Evolutionary conservation across 1,139 yeast genomes (phyloP).

Genomic region (Schizosaccharomyces versatilis): DNA sequence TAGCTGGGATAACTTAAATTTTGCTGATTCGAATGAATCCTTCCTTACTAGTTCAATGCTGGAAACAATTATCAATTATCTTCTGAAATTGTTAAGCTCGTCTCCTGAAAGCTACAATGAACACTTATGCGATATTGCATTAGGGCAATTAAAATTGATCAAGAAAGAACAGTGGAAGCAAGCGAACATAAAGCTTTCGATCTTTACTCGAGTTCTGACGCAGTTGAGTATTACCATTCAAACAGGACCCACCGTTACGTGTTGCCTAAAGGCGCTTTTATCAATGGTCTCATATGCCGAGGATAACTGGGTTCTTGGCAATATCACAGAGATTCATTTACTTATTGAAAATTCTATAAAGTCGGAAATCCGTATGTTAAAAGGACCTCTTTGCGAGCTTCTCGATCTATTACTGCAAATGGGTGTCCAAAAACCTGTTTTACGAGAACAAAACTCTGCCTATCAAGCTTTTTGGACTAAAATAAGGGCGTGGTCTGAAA

Average conservation of each 20-base stretch:
- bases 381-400: too few relatives aligned
- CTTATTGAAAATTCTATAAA: too few relatives aligned
- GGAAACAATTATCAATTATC: neutral
- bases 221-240: constrained; percentile 51
- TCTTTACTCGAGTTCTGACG: constrained; percentile 66
- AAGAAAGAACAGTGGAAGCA: constrained; percentile 68
- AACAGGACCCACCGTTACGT: constrained; percentile 13
- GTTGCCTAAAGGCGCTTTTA: too few relatives aligned
- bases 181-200: constrained; percentile 58
- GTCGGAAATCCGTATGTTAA: too few relatives aligned
- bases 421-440: too few relatives aligned
- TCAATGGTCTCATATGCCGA: too few relatives aligned
- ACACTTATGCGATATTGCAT: neutral
- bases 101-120: neutral
- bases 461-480: too few relatives aligned
- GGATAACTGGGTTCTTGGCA: too few relatives aligned
- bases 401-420: too few relatives aligned
- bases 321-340: too few relatives aligned
- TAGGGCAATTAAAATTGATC: constrained; percentile 22
- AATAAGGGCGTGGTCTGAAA: too few relatives aligned
- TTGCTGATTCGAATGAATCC: neutral
- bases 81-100: neutral
- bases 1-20: neutral
- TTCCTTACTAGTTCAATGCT: neutral
- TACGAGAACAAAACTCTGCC: too few relatives aligned